Evolutionary conservation across 305 asterid genomes (phyloP), one percentile per base, ranked within the genome.

Genomic region (Fraxinus xanthoxyloides): DNA sequence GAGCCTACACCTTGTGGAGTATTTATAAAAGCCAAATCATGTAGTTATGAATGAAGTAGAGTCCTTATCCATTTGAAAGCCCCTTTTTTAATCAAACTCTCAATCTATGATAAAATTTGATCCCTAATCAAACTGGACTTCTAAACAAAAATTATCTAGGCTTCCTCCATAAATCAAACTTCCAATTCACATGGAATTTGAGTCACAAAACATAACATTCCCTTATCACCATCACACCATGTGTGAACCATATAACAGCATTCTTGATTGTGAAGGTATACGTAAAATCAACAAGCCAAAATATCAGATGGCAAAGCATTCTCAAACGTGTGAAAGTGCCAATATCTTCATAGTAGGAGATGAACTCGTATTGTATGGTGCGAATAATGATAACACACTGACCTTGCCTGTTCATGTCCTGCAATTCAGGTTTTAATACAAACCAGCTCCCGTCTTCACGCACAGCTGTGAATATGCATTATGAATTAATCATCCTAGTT

Each of bases 391-490:
- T 79, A 65, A 4, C 31, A n/a, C 23, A 85, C 93, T 80, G 32
- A 91, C 95, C 97, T 78, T 88, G 89, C 81, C 79, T 87, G 84
- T 86, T 88, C 73, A 79, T 65, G 34, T 91, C 93, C 81, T 89
- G 87, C 83, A 89, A 30, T 75, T 83, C 79, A 36, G 99, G 97
- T 77, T 91, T 86, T 85, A 91, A 79, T 13, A 95, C 97, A 13
- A 89, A 95, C 98, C 99, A 95, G 89, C 92, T 89, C 84, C 98
- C 99, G 84, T 95, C 98, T 88, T 92, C 96, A 81, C 74, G 82
- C 76, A 95, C 99, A 78, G 93, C 99, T 95, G 94, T 79, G 30
- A 65, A 75, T 51, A 54, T 38, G 43, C 72, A 80, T 35, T 48
- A 31, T 78, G 61, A 38, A 69, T 79, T 75, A 61, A 65, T 30